phyloP scores from a whole-genome alignment of 108 stramenopile genomes.

The Nitzschia palea region DNA sequence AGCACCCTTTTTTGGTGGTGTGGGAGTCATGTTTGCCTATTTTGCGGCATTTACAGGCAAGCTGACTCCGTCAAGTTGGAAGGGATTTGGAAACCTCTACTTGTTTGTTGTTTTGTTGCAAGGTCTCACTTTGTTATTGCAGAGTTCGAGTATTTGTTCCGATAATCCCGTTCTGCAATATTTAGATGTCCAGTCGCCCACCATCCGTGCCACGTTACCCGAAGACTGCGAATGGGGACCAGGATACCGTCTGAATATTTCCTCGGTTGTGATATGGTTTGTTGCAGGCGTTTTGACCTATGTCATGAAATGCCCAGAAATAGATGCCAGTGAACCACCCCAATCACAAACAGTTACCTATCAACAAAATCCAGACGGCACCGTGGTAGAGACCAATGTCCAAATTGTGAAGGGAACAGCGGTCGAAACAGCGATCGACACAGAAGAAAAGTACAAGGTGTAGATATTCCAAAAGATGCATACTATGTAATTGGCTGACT shows the following conservation, averaged over 20 bases:
- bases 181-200: constrained; percentile 1
- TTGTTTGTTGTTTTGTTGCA: constrained; percentile 10
- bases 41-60: not conserved
- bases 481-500: too few species aligned
- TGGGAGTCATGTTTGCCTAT: not conserved
- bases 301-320: not conserved
- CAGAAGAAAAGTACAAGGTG: too few species aligned
- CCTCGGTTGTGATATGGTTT: constrained; percentile 9
- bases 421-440: not conserved
- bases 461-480: too few species aligned
- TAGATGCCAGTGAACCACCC: constrained; percentile 5
- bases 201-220: constrained; percentile 3
- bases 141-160: constrained; percentile 20
- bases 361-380: constrained; percentile 24
- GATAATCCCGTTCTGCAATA: constrained; percentile 32
- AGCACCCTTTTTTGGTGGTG: constrained; percentile 1
- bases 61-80: not conserved
- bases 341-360: constrained; percentile 35
- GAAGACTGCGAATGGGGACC: constrained; percentile 15
- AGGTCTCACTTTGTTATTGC: constrained; percentile 26
- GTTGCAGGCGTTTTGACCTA: constrained; percentile 12
- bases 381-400: constrained; percentile 13
- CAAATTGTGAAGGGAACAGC: constrained; percentile 19
- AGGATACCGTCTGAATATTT: constrained; percentile 11
- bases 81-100: constrained; percentile 8